Evolutionary conservation across 2,329 filamentous ascomycete genomes (phyloP).

Genomic region (Penicillium sp.): DNA sequence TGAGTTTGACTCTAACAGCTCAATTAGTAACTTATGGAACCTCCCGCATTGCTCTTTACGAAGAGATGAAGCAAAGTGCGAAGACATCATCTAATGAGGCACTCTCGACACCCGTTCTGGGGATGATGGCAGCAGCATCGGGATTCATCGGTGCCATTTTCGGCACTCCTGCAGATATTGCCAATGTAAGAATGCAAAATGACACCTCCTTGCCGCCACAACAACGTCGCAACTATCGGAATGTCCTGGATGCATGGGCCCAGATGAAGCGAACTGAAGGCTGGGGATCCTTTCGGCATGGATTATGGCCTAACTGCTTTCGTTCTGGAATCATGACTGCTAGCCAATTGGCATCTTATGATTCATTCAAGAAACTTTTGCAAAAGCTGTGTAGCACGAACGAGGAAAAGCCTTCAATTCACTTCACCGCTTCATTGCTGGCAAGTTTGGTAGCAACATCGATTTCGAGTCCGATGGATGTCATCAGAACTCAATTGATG

Average conservation of each 20-base stretch:
- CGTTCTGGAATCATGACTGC: slow-evolving; percentile 88
- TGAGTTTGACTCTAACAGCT: background rate
- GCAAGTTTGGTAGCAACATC: slow-evolving; percentile 85
- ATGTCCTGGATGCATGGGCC: slow-evolving; percentile 29
- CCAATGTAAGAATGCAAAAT: slow-evolving; percentile 33
- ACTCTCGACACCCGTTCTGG: slow-evolving; percentile 15
- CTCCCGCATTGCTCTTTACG: slow-evolving; percentile 30
- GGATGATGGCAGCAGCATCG: slow-evolving; percentile 19
- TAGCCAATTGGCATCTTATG: slow-evolving; percentile 81
- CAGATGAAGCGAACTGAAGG: slow-evolving; percentile 29
- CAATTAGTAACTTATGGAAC: slow-evolving; percentile 30
- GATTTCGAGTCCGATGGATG: slow-evolving; percentile 82
- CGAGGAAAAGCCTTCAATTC: slow-evolving; percentile 72
- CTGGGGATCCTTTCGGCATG: slow-evolving; percentile 23
- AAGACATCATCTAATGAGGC: slow-evolving; percentile 8
- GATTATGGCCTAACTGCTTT: slow-evolving; percentile 75
- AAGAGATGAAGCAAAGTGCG: slow-evolving; percentile 24
- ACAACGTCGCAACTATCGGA: slow-evolving; percentile 24
- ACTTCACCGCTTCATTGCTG: slow-evolving; percentile 76
- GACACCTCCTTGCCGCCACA: slow-evolving; percentile 23
- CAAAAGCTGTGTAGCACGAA: slow-evolving; percentile 67
- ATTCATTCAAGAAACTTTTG: slow-evolving; percentile 75
- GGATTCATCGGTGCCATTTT: slow-evolving; percentile 29
- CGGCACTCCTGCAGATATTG: slow-evolving; percentile 29
- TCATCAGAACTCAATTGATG: slow-evolving; percentile 90